Conservation (phyloP, 805 yeast genomes). For the Saccharomyces jurei region DNA sequence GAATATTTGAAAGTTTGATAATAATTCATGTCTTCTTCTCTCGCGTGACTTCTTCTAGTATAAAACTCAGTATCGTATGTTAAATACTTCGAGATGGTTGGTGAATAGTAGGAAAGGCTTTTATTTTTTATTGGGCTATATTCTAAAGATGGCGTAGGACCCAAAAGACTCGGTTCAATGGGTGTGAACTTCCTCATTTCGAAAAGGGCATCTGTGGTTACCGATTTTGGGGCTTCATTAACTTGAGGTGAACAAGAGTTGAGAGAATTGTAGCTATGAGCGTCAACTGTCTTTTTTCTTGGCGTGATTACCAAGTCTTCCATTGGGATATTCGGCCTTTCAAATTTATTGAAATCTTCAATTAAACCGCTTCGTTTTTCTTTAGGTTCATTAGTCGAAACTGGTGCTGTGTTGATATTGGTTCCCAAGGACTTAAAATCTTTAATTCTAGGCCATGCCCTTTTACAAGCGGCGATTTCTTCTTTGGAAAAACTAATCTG, state of each 20-base stretch:
- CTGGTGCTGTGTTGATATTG: constrained; percentile 22
- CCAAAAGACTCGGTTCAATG: constrained; percentile 2
- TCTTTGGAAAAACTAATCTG: constrained; percentile 50
- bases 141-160: constrained; percentile 14
- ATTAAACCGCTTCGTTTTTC: constrained; percentile 14
- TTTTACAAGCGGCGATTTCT: constrained; percentile 62
- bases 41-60: constrained; percentile 23
- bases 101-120: constrained; percentile 29
- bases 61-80: constrained; percentile 24
- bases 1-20: constrained; percentile 19
- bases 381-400: constrained; percentile 5
- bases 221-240: neutral
- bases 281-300: neutral
- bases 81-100: constrained; percentile 23
- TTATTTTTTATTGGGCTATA: constrained; percentile 23
- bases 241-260: neutral
- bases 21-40: constrained; percentile 18
- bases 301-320: neutral
- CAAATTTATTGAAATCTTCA: constrained; percentile 15
- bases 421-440: constrained; percentile 55
- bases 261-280: neutral
- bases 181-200: constrained; percentile 6
- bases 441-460: constrained; percentile 59
- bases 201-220: constrained; percentile 1
- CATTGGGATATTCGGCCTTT: neutral